Evolutionary conservation across 176 grass and related monocot genomes (phyloP).

Genomic region (Cenchrus fungigraminus): DNA sequence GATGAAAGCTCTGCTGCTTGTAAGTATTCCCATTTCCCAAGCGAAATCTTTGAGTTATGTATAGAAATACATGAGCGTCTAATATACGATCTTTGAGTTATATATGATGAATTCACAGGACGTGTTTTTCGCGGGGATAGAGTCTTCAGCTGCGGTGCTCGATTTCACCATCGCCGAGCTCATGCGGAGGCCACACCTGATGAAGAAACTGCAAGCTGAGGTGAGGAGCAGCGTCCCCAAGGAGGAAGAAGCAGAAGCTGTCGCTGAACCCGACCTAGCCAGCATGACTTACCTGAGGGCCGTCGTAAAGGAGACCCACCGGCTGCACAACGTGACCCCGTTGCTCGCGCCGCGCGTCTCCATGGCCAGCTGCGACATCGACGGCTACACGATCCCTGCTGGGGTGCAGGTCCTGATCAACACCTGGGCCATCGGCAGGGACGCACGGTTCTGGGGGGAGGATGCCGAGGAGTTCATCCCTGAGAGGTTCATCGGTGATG

Average conservation of each 20-base stretch:
- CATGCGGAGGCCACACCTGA: conserved; percentile 15
- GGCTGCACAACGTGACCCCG: conserved; percentile 33
- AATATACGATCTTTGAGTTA: not conserved
- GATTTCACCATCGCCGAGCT: conserved; percentile 52
- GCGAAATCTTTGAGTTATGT: too few species aligned
- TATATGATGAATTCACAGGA: conserved; percentile 26
- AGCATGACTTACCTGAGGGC: conserved; percentile 34
- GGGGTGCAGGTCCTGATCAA: not conserved
- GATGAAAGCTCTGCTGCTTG: conserved; percentile 42
- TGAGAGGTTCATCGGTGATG: not conserved
- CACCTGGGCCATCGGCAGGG: not conserved
- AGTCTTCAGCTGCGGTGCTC: conserved; percentile 37
- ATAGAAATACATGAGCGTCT: too few species aligned
- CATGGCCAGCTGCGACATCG: conserved; percentile 37
- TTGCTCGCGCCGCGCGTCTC: conserved; percentile 46
- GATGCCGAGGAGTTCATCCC: conserved; percentile 2
- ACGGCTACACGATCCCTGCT: conserved; percentile 33
- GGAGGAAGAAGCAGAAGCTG: not conserved
- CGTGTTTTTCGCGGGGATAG: conserved; percentile 49
- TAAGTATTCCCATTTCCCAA: conserved; percentile 2
- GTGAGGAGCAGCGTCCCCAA: not conserved
- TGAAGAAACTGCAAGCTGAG: conserved; percentile 50
- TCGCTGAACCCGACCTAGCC: conserved; percentile 30
- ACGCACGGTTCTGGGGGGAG: conserved; percentile 1
- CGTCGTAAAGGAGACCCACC: conserved; percentile 47